Evolutionary conservation across 2,329 filamentous ascomycete species (phyloP).

Genomic region (Periglandula ipomoeae): DNA sequence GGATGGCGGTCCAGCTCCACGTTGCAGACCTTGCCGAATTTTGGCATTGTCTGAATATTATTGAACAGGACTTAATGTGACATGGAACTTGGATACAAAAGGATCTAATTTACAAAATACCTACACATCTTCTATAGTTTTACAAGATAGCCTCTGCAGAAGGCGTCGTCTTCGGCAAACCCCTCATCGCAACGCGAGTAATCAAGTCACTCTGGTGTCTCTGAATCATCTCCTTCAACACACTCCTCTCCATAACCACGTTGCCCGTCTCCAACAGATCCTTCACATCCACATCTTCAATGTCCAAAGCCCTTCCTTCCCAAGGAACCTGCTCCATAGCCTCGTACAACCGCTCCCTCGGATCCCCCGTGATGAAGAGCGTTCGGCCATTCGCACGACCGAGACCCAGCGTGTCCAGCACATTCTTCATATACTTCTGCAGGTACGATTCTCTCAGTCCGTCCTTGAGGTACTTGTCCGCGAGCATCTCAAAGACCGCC

Average conservation of each 20-base stretch:
- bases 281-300: slow-evolving; percentile 89
- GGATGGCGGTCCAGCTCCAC: too few relatives aligned
- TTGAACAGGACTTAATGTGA: background rate
- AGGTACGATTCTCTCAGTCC: slow-evolving; percentile 47
- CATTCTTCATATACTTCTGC: slow-evolving; percentile 52
- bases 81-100: background rate
- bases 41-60: too few relatives aligned
- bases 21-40: too few relatives aligned
- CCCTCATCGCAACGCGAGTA: slow-evolving; percentile 35
- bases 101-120: background rate
- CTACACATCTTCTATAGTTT: background rate
- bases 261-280: slow-evolving; percentile 78
- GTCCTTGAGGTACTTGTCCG: slow-evolving; percentile 33
- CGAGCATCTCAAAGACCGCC: slow-evolving; percentile 36
- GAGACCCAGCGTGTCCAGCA: slow-evolving; percentile 64
- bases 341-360: slow-evolving; percentile 53
- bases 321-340: slow-evolving; percentile 55
- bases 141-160: slow-evolving; percentile 17
- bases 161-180: slow-evolving; percentile 24
- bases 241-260: slow-evolving; percentile 76
- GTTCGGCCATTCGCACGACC: slow-evolving; percentile 59
- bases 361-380: slow-evolving; percentile 60
- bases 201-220: slow-evolving; percentile 61
- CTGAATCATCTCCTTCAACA: slow-evolving; percentile 65
- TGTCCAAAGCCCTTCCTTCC: slow-evolving; percentile 60